Base-by-base conservation (phyloP, 2,329 filamentous ascomycete genomes). In the Sporothrix variecibatus region DNA sequence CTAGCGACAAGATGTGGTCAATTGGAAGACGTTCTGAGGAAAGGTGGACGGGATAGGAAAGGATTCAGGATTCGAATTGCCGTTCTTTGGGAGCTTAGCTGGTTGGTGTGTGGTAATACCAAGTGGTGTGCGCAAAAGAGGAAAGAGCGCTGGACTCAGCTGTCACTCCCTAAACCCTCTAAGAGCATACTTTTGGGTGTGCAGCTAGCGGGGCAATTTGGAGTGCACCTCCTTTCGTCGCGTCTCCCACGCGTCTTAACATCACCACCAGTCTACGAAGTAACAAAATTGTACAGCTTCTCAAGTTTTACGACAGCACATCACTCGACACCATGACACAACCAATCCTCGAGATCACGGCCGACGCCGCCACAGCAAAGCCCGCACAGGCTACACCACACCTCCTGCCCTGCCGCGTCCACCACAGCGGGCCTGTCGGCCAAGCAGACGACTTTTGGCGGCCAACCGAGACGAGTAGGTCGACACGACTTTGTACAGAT, bases 341-440 rank as follows among this genome's bases (percentile, higher is more conserved):
- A 73, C 81, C 83, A 51, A 86, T 87, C 20, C 81, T 87, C 34
- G 78, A 79, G 3, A 79, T 87, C 40, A 79, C 81, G 31, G 72
- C 77, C n/a, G 75, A 79, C 5, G 73, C 77, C 6, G 72, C 78
- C 2, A 72, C 74, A 31, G 69, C 77, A 3, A 68, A 75, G 6
- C 73, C 74, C 2, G 60, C 73, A 26, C 85, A 86, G 75, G 85
- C 85, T 72, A 89, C 86, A 0, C 88, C 92, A 3, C 92, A 97
- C 79, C 84, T 97, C 26, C 86, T 98, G 17, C 94, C 95, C 3
- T 96, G 93, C 79, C 89, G 90, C 72, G 89, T 98, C 79, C 88
- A 95, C 78, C 92, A 97, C 81, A 89, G 93, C 78, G 95, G 95
- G 0, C 86, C 90, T 0, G 85, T 95, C 72, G 87, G 90, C 70